Percentiles rank a stretch among this genome's conserved stretches.
These are phyloP conservation scores for Ustilago trichophora DNA, from an alignment of 1,284 basidiomycete genomes.

Conservation along the genomic window DNA sequence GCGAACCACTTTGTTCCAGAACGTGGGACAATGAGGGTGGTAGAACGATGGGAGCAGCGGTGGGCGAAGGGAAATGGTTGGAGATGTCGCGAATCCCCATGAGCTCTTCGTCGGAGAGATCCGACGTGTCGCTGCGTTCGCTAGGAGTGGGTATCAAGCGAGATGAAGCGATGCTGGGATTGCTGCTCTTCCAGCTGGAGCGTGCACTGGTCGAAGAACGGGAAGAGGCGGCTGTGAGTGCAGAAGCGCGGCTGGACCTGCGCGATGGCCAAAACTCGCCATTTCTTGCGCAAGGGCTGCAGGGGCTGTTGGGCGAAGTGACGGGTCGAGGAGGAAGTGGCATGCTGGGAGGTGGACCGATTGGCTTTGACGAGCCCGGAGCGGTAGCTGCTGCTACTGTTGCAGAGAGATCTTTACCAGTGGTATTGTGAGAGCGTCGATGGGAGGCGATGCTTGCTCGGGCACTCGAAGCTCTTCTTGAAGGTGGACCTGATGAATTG, in stretches of 20 bases:
- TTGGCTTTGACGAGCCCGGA: slow-evolving; percentile 3
- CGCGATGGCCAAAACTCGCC: slow-evolving; percentile 2
- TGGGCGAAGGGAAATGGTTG: slow-evolving; percentile 22
- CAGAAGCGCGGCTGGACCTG: slow-evolving; percentile 19
- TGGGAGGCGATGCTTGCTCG: slow-evolving; percentile 2
- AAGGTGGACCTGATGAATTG: slow-evolving; percentile 7
- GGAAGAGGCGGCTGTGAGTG: slow-evolving; percentile 5
- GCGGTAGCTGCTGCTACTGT: not conserved
- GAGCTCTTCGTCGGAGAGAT: slow-evolving; percentile 25
- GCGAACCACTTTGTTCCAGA: not conserved
- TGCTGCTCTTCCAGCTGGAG: slow-evolving; percentile 5
- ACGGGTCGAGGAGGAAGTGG: slow-evolving; percentile 32
- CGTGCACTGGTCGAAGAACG: slow-evolving; percentile 10
- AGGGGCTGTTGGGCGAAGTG: slow-evolving; percentile 1
- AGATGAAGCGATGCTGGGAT: not conserved
- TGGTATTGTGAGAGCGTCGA: not conserved
- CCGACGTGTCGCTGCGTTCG: slow-evolving; percentile 5
- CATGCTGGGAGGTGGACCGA: slow-evolving; percentile 28
- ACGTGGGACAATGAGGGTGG: not conserved
- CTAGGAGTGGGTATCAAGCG: not conserved
- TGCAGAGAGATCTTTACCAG: not conserved
- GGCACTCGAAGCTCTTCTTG: slow-evolving; percentile 1
- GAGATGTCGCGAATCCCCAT: slow-evolving; percentile 26
- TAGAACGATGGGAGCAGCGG: not conserved
- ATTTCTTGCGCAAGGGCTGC: not conserved